Evolutionary conservation across 225 moss, liverwort and hornwort genomes (phyloP).

Genomic region (Physcomitrellopsis africana): DNA sequence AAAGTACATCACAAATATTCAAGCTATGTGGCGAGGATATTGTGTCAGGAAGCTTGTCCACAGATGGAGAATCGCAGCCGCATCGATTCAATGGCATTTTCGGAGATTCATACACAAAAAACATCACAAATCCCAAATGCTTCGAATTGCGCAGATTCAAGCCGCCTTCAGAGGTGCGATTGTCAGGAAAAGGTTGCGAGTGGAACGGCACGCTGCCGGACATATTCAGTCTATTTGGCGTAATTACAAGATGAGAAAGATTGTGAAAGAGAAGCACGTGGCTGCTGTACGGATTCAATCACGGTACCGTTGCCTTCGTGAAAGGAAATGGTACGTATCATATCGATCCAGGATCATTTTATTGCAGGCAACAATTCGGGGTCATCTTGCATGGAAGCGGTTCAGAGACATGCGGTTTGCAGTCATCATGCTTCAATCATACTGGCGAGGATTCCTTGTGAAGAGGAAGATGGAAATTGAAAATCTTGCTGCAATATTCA

Average conservation of each 20-base stretch:
- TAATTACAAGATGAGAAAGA: constrained; percentile 29
- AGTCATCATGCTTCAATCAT: constrained; percentile 39
- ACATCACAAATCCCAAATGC: constrained; percentile 9
- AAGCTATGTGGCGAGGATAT: constrained; percentile 50
- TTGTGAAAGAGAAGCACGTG: constrained; percentile 17
- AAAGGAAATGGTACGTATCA: constrained; percentile 33
- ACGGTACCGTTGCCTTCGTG: constrained; percentile 36
- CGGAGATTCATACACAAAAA: constrained; percentile 49
- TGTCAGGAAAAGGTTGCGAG: constrained; percentile 32
- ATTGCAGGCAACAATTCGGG: constrained; percentile 40
- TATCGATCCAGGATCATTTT: constrained; percentile 29
- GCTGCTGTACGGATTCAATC: constrained; percentile 42
- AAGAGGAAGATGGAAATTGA: constrained; percentile 24
- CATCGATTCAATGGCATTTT: constrained; percentile 45
- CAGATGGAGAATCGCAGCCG: constrained; percentile 28
- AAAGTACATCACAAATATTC: constrained; percentile 30
- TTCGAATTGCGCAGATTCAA: constrained; percentile 36
- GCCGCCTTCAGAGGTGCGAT: constrained; percentile 39
- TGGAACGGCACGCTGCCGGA: constrained; percentile 32
- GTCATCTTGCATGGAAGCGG: constrained; percentile 29
- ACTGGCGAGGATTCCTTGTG: constrained; percentile 36
- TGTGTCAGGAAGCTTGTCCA: constrained; percentile 34
- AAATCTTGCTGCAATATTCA: constrained; percentile 28
- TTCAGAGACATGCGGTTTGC: constrained; percentile 24
- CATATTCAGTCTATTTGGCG: constrained; percentile 46